Evolutionary conservation across 768 basidiomycete genomes (phyloP), one percentile per base, ranked within the genome.

Genomic region (Kwoniella bestiolae): DNA sequence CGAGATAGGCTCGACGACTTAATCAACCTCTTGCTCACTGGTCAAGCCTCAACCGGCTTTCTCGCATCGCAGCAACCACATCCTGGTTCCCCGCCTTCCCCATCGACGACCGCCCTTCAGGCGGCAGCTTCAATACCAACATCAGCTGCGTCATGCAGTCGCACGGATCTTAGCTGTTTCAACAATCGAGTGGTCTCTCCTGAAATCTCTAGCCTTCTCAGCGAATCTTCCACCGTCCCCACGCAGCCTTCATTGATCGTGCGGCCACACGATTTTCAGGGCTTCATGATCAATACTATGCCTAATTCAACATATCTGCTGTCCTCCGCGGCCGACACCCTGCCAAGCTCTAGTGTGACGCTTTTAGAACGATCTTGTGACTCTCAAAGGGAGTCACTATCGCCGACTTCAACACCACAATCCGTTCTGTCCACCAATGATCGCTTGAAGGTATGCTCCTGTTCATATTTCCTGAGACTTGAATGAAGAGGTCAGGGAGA

Each of bases 1-100:
- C 55, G 55, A 34, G 38, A 56, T 9, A 56, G 38, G 32, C 35
- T 56, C 31, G 55, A 56, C 34, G n/a, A 56, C 14, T 41, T 56
- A 34, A 35, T 35, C 21, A 35, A 34, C 25, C 35, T 56, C 29
- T 21, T 56, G 14, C 55, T 29, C 26, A 34, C 55, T 25, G 21
- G 26, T 18, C 55, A 56, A n/a, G 8, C 55, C 55, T 12, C 32
- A 35, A 14, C 38, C 3, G 26, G 18, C n/a, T 25, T 41, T 18
- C 3, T 4, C 38, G 38, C 38, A 11, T 41, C 38, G 12, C 38
- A 41, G 38, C 38, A 18, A 41, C 38, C 38, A 18, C 38, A 41
- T 14, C 4, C 12, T 41, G 2, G 18, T 3, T 16, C 38, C 38
- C 38, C 12, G 38, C 38, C 18, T 41, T 41, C 38, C 38, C 38